Conservation (phyloP, 2,329 filamentous ascomycete species). For the Fusarium sarcochroum region DNA sequence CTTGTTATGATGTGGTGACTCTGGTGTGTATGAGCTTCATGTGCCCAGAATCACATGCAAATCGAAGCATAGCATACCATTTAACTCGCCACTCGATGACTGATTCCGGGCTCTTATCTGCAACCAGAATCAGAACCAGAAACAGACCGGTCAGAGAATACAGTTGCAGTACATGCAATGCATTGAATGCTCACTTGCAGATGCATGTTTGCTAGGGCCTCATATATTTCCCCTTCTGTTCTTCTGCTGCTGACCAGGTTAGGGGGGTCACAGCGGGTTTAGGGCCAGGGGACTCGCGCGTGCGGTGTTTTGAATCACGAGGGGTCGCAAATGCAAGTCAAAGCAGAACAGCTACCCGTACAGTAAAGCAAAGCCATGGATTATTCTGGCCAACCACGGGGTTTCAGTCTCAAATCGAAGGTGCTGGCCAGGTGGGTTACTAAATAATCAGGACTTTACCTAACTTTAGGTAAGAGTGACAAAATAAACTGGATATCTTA, state of each 20-base stretch:
- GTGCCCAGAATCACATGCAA: conserved; percentile 45
- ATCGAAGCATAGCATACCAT: conserved; percentile 22
- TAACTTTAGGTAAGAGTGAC: no score
- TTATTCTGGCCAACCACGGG: conserved; percentile 37
- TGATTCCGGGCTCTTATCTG: not conserved
- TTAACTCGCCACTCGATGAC: conserved; percentile 20
- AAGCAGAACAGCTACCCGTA: no score
- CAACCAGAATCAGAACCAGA: not conserved
- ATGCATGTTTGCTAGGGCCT: not conserved
- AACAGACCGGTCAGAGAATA: conserved; percentile 5
- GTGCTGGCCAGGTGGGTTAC: no score
- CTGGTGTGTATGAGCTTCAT: conserved; percentile 2
- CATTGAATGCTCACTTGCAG: not conserved
- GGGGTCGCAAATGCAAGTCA: conserved; percentile 29
- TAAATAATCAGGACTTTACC: no score
- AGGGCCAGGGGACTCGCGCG: conserved; percentile 8
- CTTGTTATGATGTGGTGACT: not conserved
- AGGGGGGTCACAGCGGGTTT: conserved; percentile 2
- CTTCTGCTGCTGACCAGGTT: not conserved
- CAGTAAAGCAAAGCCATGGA: not conserved
- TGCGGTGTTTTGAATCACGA: conserved; percentile 34
- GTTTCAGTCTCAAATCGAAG: conserved; percentile 34
- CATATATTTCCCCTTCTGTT: not conserved
- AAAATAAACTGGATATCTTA: no score
- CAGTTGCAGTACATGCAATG: conserved; percentile 5